Evolutionary conservation across 148 eudicot genomes (phyloP), one percentile per base, ranked within the genome.

Genomic region (Mesembryanthemum crystallinum): DNA sequence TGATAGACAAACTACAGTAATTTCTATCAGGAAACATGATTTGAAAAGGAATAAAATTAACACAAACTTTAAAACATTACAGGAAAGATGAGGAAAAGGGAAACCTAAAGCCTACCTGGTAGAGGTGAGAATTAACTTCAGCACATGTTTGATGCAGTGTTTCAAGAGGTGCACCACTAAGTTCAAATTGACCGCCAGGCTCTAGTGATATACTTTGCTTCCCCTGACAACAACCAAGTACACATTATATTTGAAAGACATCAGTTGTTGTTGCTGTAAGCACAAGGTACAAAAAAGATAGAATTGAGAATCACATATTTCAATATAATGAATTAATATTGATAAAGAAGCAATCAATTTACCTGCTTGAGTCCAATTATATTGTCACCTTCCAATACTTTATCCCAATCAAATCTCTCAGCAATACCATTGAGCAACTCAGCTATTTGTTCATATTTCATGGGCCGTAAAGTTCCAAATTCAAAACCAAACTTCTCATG

Each of bases 401-500:
- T 92, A 37, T 91, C 98, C 99, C 99, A 96, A 74, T 91, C 94
- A 84, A 96, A 96, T 83, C 98, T 89, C 86, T 96, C 99, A 75
- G 97, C 87, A 76, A 96, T 91, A 79, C 89, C 85, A 78, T 96
- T 79, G 15, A 96, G 93, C 84, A 96, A 82, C 86, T 96, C 90
- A 67, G 98, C 87, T 70, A 96, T 96, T 79, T 96, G 99, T 73
- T 89, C 91, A 73, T 96, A 89, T 65, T 86, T 92, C 90, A 96
- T 87, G 33, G 99, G 99, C 58, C 83, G 85, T 78, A 96, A 83
- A 45, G 98, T 88, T 69, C 51, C 85, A 73, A 88, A 65, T 82
- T 96, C 99, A 80, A 96, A 96, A 67, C 99, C 99, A 83, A 96
- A 96, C 82, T 96, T 96, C 73, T 96, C 99, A 77, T 96, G 99